Conservation (phyloP, 495 filamentous ascomycete genomes). For the Hypoxylon lienhwacheense region DNA sequence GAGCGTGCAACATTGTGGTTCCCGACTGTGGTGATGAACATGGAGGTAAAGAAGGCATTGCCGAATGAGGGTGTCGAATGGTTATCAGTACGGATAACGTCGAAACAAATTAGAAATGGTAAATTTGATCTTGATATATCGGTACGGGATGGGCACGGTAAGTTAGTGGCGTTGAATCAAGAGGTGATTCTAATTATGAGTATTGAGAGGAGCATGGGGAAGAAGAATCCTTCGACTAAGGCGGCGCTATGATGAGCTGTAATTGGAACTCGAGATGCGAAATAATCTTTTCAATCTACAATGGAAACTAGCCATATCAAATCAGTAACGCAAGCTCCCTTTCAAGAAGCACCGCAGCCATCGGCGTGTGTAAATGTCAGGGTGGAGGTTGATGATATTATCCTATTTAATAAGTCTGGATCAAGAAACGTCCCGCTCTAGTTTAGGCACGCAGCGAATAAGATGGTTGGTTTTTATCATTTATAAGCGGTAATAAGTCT, state of each 20-base stretch:
- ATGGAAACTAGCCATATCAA: no score
- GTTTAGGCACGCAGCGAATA: no score
- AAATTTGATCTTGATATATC: conserved; percentile 66
- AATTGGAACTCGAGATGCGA: no score
- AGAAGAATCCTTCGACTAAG: conserved; percentile 5
- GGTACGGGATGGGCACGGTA: conserved; percentile 58
- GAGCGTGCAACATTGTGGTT: conserved; percentile 61
- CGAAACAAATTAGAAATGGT: conserved; percentile 62
- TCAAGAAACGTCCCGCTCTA: no score
- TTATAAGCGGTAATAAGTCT: no score
- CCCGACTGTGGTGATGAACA: conserved; percentile 70
- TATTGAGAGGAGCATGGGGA: conserved; percentile 37
- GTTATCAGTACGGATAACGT: conserved; percentile 61
- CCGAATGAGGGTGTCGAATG: conserved; percentile 63
- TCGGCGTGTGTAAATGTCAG: no score
- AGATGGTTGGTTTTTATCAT: no score
- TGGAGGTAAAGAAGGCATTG: conserved; percentile 67
- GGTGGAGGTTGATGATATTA: no score
- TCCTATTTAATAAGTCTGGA: no score
- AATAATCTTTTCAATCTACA: no score
- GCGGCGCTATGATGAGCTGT: background rate
- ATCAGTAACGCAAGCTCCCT: no score
- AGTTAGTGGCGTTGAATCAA: conserved; percentile 62
- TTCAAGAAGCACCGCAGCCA: no score
- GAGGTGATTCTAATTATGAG: conserved; percentile 64